Evolutionary conservation across 2,329 filamentous ascomycete species (phyloP).

Genomic region (Phialophora chinensis): DNA sequence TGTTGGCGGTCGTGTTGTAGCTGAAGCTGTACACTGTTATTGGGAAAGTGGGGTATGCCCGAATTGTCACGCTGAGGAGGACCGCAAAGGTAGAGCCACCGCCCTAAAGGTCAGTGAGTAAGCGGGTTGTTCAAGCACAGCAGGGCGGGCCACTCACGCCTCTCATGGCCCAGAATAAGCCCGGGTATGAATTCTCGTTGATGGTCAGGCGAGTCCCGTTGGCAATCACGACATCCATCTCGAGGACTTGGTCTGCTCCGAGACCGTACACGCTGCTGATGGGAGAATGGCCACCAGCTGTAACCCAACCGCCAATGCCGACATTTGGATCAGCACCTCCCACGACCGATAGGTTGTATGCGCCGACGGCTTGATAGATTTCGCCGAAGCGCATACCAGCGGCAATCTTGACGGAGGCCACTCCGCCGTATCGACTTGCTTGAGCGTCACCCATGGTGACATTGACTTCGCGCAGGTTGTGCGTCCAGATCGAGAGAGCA

Average conservation of each 20-base stretch:
- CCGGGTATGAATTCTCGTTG: constrained; percentile 50
- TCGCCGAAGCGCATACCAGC: constrained; percentile 62
- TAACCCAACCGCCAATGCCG: constrained; percentile 56
- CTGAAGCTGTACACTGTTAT: constrained; percentile 51
- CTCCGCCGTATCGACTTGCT: constrained; percentile 28
- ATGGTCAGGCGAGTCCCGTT: constrained; percentile 54
- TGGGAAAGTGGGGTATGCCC: constrained; percentile 52
- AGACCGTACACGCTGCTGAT: constrained; percentile 59
- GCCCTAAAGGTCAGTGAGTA: constrained; percentile 20
- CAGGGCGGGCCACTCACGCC: constrained; percentile 45
- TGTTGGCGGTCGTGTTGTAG: constrained; percentile 45
- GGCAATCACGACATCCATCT: constrained; percentile 57
- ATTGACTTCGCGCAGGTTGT: constrained; percentile 28
- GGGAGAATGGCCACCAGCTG: constrained; percentile 62
- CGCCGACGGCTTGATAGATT: constrained; percentile 58
- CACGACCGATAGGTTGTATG: constrained; percentile 56
- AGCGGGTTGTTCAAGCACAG: constrained; percentile 41
- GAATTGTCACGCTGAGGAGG: constrained; percentile 59
- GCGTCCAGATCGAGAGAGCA: constrained; percentile 53
- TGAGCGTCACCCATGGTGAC: constrained; percentile 24
- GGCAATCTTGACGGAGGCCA: constrained; percentile 59
- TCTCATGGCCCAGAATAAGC: constrained; percentile 59
- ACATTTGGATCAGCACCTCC: constrained; percentile 63
- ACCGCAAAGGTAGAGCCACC: constrained; percentile 58
- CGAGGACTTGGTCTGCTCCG: constrained; percentile 58